Conservation (phyloP, 768 basidiomycete genomes). For the Gyrodon lividus region DNA sequence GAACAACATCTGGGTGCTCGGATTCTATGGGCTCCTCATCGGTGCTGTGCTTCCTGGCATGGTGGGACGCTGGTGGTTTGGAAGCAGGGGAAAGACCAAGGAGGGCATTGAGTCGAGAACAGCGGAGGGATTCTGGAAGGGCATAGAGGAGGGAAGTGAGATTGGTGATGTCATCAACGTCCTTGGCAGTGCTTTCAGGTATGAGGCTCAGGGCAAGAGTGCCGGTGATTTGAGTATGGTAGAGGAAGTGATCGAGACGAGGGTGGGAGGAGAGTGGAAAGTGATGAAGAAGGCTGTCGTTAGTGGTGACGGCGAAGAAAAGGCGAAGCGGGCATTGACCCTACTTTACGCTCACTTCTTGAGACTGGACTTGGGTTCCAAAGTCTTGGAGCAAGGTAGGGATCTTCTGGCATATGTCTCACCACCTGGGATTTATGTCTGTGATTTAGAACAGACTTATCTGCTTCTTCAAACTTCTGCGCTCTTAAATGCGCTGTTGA, state of each 20-base stretch:
- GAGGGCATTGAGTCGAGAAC: constrained; percentile 83
- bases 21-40: constrained; percentile 82
- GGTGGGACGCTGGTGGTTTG: constrained; percentile 98
- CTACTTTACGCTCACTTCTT: constrained; percentile 86
- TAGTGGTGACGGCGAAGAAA: constrained; percentile 37
- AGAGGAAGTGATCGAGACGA: constrained; percentile 49
- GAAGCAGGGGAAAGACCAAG: constrained; percentile 83
- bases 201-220: constrained; percentile 45
- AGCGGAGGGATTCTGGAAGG: constrained; percentile 86
- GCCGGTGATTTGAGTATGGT: constrained; percentile 45
- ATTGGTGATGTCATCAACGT: constrained; percentile 71
- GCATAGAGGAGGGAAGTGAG: constrained; percentile 74
- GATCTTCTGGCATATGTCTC: constrained; percentile 3
- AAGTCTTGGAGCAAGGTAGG: constrained; percentile 64
- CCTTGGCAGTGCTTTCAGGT: constrained; percentile 63
- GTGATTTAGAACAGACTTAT: constrained; percentile 62
- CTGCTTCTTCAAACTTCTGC: constrained; percentile 71
- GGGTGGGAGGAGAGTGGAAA: constrained; percentile 54
- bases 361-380: constrained; percentile 53
- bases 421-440: not conserved
- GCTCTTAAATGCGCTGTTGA: constrained; percentile 77
- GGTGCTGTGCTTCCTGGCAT: constrained; percentile 83
- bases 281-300: constrained; percentile 44
- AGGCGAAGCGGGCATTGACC: constrained; percentile 53
- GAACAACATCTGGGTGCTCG: constrained; percentile 90